Evolutionary conservation across 306 rosid genomes (phyloP), one percentile per base, ranked within the genome.

Genomic region (Begonia loranthoides): DNA sequence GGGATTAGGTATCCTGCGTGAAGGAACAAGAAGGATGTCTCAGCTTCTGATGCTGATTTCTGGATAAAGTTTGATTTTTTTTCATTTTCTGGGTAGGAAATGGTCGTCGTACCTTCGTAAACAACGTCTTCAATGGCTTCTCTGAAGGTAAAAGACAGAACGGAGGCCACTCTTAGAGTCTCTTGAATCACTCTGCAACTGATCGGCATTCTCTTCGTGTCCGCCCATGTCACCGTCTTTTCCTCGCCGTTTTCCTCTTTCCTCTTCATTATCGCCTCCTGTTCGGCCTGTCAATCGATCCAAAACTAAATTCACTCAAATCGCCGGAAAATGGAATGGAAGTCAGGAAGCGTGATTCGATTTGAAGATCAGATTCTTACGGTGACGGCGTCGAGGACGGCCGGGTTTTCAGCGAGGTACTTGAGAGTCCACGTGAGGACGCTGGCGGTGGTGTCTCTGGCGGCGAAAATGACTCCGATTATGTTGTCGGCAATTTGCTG

Each of bases 381-480:
- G 12, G 68, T 78, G 15, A 78, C 80, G 21, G 78, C 73, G 59
- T 74, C 52, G n/a, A 78, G 76, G 58, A 78, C 84, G 59, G 57
- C 28, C 22, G 75, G 70, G 55, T 74, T 78, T 72, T 78, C 84
- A 54, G 80, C 66, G 10, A 78, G 80, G 73, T 78, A 74, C 69
- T 78, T 78, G 17, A 78, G 66, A 38, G 65, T 74, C 84, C 84
- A 78, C 45, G 84, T 78, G 52, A 78, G 80, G 49, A 78, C 80
- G 64, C 78, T 78, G 34, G 84, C 84, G 0, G 84, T 78, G 61
- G 84, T 78, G 59, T 78, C 84, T 61, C 84, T 75, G 53, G 84
- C 84, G 41, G 84, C 84, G 40, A 78, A 78, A 9, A 78, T 78
- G 62, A 78, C 80, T 2, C 84, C 84, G 40, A 78, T 78, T 19